Conservation (phyloP, 768 basidiomycete species). For the Rhizopogon vesiculosus region DNA sequence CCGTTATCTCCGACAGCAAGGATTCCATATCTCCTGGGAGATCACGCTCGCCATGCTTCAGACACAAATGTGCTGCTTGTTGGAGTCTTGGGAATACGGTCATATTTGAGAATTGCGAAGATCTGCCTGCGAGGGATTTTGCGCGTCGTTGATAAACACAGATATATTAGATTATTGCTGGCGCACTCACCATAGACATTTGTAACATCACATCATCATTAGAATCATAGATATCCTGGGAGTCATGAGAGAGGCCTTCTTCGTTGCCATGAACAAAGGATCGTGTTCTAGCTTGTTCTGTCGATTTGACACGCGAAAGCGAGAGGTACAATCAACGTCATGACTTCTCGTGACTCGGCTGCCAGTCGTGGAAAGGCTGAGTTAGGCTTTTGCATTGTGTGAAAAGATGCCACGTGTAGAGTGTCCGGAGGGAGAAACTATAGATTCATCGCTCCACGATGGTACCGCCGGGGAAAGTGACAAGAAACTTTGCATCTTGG, state of each 20-base stretch:
- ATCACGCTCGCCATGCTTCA: conserved; percentile 14
- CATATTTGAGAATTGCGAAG: background rate
- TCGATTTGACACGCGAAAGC: background rate
- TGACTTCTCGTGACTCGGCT: background rate
- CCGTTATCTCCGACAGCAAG: background rate
- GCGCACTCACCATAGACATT: background rate
- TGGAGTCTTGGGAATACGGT: conserved; percentile 12
- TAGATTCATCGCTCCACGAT: background rate
- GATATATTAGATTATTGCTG: background rate
- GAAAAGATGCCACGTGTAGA: background rate
- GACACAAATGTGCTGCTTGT: conserved; percentile 17
- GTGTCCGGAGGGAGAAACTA: background rate
- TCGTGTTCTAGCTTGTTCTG: background rate
- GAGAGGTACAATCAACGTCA: background rate
- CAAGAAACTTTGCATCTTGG: background rate
- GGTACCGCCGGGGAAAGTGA: background rate
- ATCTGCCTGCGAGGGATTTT: background rate
- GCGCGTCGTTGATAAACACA: background rate
- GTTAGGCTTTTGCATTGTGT: background rate
- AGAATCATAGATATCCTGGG: background rate
- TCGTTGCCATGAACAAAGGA: background rate
- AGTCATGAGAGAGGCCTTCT: background rate
- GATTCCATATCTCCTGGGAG: conserved; percentile 11
- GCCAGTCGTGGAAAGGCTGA: too few relatives aligned
- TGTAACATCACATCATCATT: background rate